Evolutionary conservation across 331 rosid genomes (phyloP).

Genomic region (Pyrus hybrid): DNA sequence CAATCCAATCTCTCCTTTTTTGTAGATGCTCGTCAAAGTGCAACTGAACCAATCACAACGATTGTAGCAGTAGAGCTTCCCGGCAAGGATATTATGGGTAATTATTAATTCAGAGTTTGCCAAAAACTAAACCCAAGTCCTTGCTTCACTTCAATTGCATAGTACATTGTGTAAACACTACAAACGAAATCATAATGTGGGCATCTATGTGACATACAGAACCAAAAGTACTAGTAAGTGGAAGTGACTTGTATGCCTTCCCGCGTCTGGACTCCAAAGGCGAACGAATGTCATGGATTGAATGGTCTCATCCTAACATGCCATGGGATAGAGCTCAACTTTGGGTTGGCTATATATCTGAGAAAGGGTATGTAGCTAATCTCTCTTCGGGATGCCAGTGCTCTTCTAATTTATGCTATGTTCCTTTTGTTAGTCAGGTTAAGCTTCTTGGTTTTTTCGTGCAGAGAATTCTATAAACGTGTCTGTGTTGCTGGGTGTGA

Average conservation of each 20-base stretch:
- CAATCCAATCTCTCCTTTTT: neutral
- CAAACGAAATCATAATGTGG: neutral
- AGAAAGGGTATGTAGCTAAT: slow-evolving; percentile 53
- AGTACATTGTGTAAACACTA: too few relatives aligned
- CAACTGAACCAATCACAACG: slow-evolving; percentile 45
- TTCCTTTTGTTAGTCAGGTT: too few relatives aligned
- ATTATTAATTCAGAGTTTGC: slow-evolving; percentile 1
- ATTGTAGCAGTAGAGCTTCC: slow-evolving; percentile 54
- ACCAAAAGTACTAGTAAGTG: slow-evolving; percentile 56
- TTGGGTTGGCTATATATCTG: slow-evolving; percentile 90
- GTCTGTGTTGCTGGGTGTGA: slow-evolving; percentile 69
- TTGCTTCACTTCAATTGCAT: too few relatives aligned
- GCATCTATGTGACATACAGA: slow-evolving; percentile 34
- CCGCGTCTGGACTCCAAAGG: slow-evolving; percentile 69
- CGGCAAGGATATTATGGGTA: slow-evolving; percentile 50
- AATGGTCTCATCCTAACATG: slow-evolving; percentile 91
- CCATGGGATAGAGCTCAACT: slow-evolving; percentile 91
- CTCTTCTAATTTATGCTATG: neutral
- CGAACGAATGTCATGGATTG: slow-evolving; percentile 82
- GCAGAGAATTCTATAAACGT: slow-evolving; percentile 61
- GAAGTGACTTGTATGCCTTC: slow-evolving; percentile 86
- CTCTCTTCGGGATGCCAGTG: neutral
- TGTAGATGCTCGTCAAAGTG: slow-evolving; percentile 63
- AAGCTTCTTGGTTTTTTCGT: neutral
- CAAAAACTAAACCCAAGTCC: neutral